These are phyloP conservation scores for Lentinula novae-zelandiae DNA, from an alignment of 1,284 basidiomycete genomes.

Conservation along the genomic window DNA sequence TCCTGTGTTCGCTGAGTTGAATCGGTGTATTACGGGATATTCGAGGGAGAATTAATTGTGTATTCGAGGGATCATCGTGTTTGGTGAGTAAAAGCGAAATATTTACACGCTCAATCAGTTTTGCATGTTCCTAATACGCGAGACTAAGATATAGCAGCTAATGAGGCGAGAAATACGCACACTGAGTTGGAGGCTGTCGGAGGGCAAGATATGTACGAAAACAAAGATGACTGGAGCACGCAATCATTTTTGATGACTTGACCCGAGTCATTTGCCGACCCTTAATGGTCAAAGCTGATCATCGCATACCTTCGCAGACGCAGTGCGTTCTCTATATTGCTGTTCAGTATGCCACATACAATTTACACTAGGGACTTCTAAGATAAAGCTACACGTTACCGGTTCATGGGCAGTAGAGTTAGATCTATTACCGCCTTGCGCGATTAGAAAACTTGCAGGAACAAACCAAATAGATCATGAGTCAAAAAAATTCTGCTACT, in stretches of 20 bases:
- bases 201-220: neutral
- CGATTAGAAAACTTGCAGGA: too few relatives aligned
- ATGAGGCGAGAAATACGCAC: neutral
- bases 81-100: neutral
- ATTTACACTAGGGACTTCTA: too few relatives aligned
- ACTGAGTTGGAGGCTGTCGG: neutral
- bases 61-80: slow-evolving; percentile 66
- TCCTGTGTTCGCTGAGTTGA: slow-evolving; percentile 3
- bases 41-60: slow-evolving; percentile 17
- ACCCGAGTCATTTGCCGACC: neutral
- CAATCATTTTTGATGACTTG: neutral
- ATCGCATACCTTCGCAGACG: neutral
- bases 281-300: neutral
- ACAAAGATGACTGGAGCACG: neutral
- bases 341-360: too few relatives aligned
- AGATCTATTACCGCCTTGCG: too few relatives aligned
- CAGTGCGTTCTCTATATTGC: too few relatives aligned
- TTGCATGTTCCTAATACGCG: neutral
- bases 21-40: slow-evolving; percentile 6
- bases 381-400: too few relatives aligned
- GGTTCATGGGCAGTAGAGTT: too few relatives aligned
- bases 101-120: neutral
- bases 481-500: too few relatives aligned
- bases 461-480: too few relatives aligned
- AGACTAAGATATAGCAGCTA: neutral